Evolutionary conservation across 2,329 filamentous ascomycete genomes (phyloP), one percentile per base, ranked within the genome.

Genomic region (Pyricularia pennisetigena): DNA sequence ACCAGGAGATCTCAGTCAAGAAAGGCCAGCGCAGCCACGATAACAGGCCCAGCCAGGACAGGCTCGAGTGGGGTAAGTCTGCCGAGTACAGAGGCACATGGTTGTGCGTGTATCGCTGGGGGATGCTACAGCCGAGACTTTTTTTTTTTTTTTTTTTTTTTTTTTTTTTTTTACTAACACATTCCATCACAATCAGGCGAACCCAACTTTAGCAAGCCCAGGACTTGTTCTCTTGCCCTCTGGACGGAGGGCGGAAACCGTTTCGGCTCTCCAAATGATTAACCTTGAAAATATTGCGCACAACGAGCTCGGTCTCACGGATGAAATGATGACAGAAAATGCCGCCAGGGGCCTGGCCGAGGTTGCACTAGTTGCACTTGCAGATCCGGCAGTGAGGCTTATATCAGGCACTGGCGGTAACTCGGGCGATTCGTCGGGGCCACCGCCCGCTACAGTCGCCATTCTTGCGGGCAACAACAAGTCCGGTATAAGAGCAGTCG

Each of bases 401-500:
- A 86, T 80, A 12, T 77, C 83, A 24, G 81, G 80, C 64, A 83
- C 76, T 65, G 81, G 76, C 74, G 64, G 64, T 23, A 61, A 61
- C 57, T 14, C 57, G 23, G 64, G 30, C 24, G 64, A 65, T 35
- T 24, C 35, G 10, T 49, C 59, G 4, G 62, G 62, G 28, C 69
- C 10, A 54, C 32, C 68, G 71, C 49, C 68, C 29, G 29, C 23
- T 30, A 82, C 83, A 0, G 80, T 88, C 35, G 88, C 97, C 26
- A 87, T 98, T 7, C 83, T 98, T n/a, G 94, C 92, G 0, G 94
- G 95, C n/a, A 98, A 97, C 77, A 94, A 97, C 78, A 93, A 93
- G 72, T 93, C 90, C 0, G 94, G 94, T 57, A 89, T 92, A 54
- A 86, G 94, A 69, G 93, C 93, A 3, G 84, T 98, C 67, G 91